Percentiles rank a stretch among this genome's conserved stretches.
phyloP scores from a whole-genome alignment of 371 early-diverging fungal species.

The Apophysomyces elegans region DNA sequence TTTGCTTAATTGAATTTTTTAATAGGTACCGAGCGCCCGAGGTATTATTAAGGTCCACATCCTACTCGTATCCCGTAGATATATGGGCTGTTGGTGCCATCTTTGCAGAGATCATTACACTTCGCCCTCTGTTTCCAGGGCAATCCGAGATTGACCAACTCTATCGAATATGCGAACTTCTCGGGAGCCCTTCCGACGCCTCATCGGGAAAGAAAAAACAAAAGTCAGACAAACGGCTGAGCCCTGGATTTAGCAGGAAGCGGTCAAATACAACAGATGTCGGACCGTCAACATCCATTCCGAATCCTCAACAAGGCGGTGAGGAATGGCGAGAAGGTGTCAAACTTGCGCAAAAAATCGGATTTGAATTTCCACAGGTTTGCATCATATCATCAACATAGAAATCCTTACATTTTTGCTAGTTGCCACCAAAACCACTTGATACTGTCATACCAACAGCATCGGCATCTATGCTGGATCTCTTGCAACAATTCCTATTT shows the following conservation, averaged over 20 bases:
- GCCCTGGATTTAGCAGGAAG: constrained; percentile 50
- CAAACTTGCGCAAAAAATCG: constrained; percentile 57
- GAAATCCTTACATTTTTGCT: not conserved
- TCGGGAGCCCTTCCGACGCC: constrained; percentile 62
- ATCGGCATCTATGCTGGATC: constrained; percentile 62
- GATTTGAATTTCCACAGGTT: constrained; percentile 61
- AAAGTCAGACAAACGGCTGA: constrained; percentile 29
- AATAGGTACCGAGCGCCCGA: constrained; percentile 98
- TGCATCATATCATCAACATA: not conserved
- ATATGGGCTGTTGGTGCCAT: constrained; percentile 98
- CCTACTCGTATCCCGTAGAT: constrained; percentile 97
- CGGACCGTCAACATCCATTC: constrained; percentile 7
- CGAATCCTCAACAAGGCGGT: constrained; percentile 45
- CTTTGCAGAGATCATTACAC: constrained; percentile 85
- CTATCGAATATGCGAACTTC: constrained; percentile 69
- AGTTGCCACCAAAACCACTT: constrained; percentile 23
- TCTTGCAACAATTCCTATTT: constrained; percentile 84
- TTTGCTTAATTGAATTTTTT: not conserved
- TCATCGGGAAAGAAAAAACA: constrained; percentile 19
- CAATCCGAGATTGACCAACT: constrained; percentile 92
- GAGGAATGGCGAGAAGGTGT: constrained; percentile 77
- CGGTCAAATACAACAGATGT: constrained; percentile 8
- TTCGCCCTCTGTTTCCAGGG: constrained; percentile 94
- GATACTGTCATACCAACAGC: constrained; percentile 66
- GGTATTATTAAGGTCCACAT: constrained; percentile 84